Percentiles rank a stretch among this genome's conserved stretches.
phyloP scores from a whole-genome alignment of 2,329 filamentous ascomycete genomes.

The Zasmidium angulare region DNA sequence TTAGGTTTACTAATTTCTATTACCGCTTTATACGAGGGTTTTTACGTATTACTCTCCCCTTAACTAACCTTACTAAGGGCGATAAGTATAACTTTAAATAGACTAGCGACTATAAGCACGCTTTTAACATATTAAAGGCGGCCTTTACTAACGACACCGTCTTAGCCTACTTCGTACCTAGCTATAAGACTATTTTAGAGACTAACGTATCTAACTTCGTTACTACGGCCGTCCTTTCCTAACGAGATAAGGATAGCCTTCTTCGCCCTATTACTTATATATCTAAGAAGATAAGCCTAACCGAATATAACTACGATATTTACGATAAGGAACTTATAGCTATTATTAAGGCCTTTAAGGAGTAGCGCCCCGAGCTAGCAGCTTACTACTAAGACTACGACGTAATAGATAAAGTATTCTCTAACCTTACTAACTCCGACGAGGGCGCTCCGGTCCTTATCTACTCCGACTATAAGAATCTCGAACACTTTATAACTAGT shows the following conservation, averaged over 20 bases:
- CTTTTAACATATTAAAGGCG: neutral
- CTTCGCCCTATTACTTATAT: constrained; percentile 24
- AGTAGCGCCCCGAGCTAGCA: constrained; percentile 17
- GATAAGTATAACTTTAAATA: neutral
- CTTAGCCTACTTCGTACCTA: neutral
- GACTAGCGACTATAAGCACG: neutral
- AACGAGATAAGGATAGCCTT: neutral
- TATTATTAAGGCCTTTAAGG: too few species aligned
- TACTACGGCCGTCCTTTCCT: neutral
- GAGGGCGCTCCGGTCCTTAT: neutral
- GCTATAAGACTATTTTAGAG: neutral
- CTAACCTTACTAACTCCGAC: constrained; percentile 17
- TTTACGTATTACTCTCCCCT: constrained; percentile 4
- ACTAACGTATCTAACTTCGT: neutral
- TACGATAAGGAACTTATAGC: too few species aligned
- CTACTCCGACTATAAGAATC: constrained; percentile 29
- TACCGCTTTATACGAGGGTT: constrained; percentile 20
- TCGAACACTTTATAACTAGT: constrained; percentile 31
- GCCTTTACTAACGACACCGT: neutral
- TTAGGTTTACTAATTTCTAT: too few species aligned
- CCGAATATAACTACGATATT: too few species aligned
- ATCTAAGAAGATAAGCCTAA: constrained; percentile 29
- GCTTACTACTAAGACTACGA: constrained; percentile 1
- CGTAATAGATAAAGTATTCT: too few species aligned
- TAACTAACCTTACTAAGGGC: constrained; percentile 1